Conservation (phyloP, 1,284 basidiomycete species). For the Apiotrichum mycotoxinovorans region DNA sequence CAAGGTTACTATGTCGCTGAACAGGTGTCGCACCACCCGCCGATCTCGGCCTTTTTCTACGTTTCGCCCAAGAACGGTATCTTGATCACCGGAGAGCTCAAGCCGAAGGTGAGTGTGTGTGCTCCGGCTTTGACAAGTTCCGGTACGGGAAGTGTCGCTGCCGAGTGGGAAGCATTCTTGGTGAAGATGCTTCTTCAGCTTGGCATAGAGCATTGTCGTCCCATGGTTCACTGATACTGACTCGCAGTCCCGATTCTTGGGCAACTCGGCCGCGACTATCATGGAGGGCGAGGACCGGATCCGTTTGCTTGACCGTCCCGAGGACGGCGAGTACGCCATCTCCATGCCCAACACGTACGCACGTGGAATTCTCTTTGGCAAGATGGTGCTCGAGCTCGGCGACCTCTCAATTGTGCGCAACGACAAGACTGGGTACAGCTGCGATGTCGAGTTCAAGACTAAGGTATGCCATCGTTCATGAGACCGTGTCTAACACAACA, state of each 20-base stretch:
- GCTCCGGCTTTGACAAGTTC: background rate
- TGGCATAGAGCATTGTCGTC: too few species aligned
- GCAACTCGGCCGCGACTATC: constrained; percentile 88
- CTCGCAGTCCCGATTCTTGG: constrained; percentile 75
- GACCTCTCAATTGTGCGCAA: constrained; percentile 85
- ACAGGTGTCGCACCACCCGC: constrained; percentile 64
- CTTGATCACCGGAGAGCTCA: constrained; percentile 83
- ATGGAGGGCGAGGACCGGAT: constrained; percentile 97
- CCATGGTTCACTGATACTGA: background rate
- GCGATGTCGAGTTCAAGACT: constrained; percentile 96
- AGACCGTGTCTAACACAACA: background rate
- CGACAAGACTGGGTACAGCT: constrained; percentile 67
- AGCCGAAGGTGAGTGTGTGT: constrained; percentile 65
- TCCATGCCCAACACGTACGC: constrained; percentile 95
- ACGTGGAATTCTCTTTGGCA: constrained; percentile 93
- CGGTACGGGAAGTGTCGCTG: background rate
- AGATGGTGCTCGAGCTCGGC: constrained; percentile 96
- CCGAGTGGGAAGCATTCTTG: too few species aligned
- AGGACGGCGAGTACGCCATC: constrained; percentile 64
- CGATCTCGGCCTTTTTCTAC: constrained; percentile 95
- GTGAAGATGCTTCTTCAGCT: too few species aligned
- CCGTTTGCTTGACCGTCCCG: constrained; percentile 69
- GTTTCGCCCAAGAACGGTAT: constrained; percentile 81
- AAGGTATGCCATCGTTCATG: constrained; percentile 57
- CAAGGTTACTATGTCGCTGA: constrained; percentile 96